Conservation (phyloP, 192 early-diverging fungal genomes). For the Bifiguratus adelaidae region DNA sequence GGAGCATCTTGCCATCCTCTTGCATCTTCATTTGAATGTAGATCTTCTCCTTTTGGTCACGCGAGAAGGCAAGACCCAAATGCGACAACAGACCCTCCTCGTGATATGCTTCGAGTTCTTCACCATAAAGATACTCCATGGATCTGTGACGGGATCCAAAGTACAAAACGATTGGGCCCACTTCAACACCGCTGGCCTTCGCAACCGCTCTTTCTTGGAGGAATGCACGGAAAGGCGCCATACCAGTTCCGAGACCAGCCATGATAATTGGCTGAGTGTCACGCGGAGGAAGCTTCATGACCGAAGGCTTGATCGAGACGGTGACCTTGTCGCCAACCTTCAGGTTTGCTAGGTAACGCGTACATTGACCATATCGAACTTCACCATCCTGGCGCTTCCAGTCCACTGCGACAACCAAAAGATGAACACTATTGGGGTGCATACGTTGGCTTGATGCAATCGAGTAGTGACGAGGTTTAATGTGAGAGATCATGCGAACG, state of each 20-base stretch:
- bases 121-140: slow-evolving; percentile 93
- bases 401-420: slow-evolving; percentile 87
- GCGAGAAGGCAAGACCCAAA: slow-evolving; percentile 85
- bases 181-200: slow-evolving; percentile 60
- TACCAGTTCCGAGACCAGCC: slow-evolving; percentile 95
- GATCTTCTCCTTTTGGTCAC: slow-evolving; percentile 88
- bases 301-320: slow-evolving; percentile 90
- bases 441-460: slow-evolving; percentile 86
- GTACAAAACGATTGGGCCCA: slow-evolving; percentile 94
- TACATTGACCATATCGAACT: slow-evolving; percentile 79
- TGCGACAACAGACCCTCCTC: slow-evolving; percentile 82
- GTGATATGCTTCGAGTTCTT: slow-evolving; percentile 93
- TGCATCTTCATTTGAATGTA: slow-evolving; percentile 96
- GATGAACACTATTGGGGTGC: slow-evolving; percentile 82
- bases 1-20: slow-evolving; percentile 67
- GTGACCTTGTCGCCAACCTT: slow-evolving; percentile 58
- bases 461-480: slow-evolving; percentile 98
- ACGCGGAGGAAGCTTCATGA: slow-evolving; percentile 87
- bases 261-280: slow-evolving; percentile 85
- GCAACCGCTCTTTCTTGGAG: slow-evolving; percentile 86
- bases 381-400: slow-evolving; percentile 66
- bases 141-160: slow-evolving; percentile 92
- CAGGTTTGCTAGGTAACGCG: slow-evolving; percentile 70
- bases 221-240: slow-evolving; percentile 98
- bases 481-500: slow-evolving; percentile 61